Conservation (phyloP, 352 stramenopile genomes). For the Phytophthora parvispora region DNA sequence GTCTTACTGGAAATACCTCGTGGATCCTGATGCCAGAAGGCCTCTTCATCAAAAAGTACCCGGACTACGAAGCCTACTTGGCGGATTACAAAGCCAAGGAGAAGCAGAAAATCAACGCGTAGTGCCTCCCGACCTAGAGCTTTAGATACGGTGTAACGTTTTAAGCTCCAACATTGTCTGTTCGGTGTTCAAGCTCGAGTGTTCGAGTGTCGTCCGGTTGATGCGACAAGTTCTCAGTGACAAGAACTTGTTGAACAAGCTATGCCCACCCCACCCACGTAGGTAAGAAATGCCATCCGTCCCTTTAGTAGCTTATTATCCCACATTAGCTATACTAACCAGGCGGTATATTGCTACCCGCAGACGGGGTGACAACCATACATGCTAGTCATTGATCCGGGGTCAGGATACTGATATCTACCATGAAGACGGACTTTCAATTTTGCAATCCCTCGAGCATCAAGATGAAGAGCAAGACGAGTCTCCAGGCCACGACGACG, state of each 20-base stretch:
- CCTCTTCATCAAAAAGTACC: conserved; percentile 36
- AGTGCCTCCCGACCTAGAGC: neutral
- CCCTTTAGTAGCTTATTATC: neutral
- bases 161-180: neutral
- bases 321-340: neutral
- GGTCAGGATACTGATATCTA: neutral
- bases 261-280: neutral
- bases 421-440: neutral
- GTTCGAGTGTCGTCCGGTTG: neutral
- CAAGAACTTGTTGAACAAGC: neutral
- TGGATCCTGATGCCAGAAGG: conserved; percentile 43
- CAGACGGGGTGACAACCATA: conserved; percentile 20
- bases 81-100: conserved; percentile 5
- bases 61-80: conserved; percentile 27
- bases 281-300: conserved; percentile 34
- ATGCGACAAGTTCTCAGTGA: conserved; percentile 1
- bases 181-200: neutral
- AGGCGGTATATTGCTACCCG: neutral
- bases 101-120: neutral
- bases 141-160: too few species aligned
- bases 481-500: conserved; percentile 2
- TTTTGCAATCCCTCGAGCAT: neutral
- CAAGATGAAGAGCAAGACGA: neutral
- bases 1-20: conserved; percentile 7
- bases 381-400: conserved; percentile 10